Evolutionary conservation across 768 basidiomycete genomes (phyloP).

Genomic region (Daedaleopsis nitida): DNA sequence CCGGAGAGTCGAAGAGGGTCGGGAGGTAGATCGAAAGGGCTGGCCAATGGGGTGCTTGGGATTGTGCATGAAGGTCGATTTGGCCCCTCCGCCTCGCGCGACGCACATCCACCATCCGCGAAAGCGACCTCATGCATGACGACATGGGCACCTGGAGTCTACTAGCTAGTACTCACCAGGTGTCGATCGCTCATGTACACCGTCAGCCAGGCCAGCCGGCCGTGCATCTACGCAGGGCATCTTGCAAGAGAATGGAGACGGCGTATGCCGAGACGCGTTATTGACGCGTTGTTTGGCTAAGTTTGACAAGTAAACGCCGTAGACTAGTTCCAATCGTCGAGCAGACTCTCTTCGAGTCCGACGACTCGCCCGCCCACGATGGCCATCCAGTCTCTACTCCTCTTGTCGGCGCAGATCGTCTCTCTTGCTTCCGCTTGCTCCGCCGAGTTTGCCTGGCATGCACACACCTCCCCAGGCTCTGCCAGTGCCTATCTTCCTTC

Average conservation of each 20-base stretch:
- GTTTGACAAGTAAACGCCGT: conserved; percentile 5
- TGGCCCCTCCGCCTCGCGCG: no score
- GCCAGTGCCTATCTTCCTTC: conserved; percentile 48
- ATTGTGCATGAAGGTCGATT: background rate
- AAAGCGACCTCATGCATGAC: no score
- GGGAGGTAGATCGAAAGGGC: background rate
- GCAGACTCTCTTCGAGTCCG: background rate
- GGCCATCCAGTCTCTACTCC: conserved; percentile 18
- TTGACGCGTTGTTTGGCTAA: conserved; percentile 16
- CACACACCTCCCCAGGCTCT: conserved; percentile 54
- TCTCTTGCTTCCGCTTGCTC: conserved; percentile 12
- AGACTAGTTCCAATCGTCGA: background rate
- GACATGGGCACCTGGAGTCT: no score
- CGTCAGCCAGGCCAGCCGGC: no score
- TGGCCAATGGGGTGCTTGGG: background rate
- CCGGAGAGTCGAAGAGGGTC: background rate
- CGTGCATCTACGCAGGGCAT: no score
- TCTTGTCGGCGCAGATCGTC: conserved; percentile 25
- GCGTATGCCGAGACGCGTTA: background rate
- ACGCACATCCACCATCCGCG: no score
- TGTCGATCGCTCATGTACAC: no score
- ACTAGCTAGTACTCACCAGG: no score
- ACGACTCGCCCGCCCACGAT: conserved; percentile 6
- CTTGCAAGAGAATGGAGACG: no score
- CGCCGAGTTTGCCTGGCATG: conserved; percentile 68